Conservation (phyloP, 179 eudicot genomes). For the Heliamphora pulchella region DNA sequence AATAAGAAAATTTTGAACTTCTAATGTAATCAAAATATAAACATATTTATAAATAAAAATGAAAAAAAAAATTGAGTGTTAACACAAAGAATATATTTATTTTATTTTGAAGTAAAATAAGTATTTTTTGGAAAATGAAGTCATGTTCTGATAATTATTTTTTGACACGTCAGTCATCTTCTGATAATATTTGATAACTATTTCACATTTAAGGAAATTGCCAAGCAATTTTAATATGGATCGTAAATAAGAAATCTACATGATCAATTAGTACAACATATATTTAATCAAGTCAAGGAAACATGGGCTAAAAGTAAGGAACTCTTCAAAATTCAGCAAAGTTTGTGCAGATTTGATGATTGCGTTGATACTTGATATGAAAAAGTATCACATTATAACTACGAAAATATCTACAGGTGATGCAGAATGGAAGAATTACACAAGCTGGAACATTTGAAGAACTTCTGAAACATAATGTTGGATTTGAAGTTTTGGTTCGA, state of each 20-base stretch:
- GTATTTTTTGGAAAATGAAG: not conserved
- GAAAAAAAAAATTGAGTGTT: not conserved
- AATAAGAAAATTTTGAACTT: not conserved
- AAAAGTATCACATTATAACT: not conserved
- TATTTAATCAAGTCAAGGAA: not conserved
- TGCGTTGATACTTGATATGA: not conserved
- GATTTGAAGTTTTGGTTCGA: constrained; percentile 80
- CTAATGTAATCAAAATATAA: not conserved
- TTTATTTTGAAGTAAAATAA: not conserved
- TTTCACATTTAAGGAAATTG: not conserved
- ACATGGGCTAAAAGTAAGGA: not conserved
- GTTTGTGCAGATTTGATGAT: not conserved
- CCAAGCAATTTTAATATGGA: not conserved
- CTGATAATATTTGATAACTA: not conserved
- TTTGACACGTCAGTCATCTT: no score
- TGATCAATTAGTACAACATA: not conserved
- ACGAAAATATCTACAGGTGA: constrained; percentile 47
- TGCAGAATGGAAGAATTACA: constrained; percentile 76
- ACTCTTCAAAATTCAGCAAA: not conserved
- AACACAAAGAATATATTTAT: not conserved
- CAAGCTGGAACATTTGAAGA: constrained; percentile 82
- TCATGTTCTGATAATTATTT: no score
- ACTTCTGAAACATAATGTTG: constrained; percentile 69
- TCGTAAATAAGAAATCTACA: not conserved
- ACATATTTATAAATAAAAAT: not conserved